Base-by-base conservation (phyloP, 805 yeast genomes). In the Brettanomyces naardenensis region DNA sequence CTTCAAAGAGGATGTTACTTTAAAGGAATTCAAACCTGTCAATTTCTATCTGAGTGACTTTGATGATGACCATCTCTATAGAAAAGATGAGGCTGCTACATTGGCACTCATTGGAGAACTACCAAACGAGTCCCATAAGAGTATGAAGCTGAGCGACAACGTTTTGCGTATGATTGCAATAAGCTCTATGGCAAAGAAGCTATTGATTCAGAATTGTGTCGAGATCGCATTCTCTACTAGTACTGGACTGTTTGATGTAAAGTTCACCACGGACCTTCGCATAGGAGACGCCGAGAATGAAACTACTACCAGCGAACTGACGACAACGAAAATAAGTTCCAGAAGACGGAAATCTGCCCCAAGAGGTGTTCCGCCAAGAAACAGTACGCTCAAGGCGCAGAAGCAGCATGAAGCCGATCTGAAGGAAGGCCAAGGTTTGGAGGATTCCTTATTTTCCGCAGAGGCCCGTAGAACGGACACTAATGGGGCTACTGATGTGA, bases 1-100 rank as follows among this genome's bases (percentile, higher is more conserved):
- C 38, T 81, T 80, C 51, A 58, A 64, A 32, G 90, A 83, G 49
- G 92, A 82, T 58, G 75, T 80, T 11, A 57, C 65, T 18, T 61
- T 77, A 45, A 74, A 73, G 42, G 88, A 79, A 43, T 80, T 77
- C 48, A 59, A 65, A 21, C 71, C 80, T 4, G 62, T 82, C 14
- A 69, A 69, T 19, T 68, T 62, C 44, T 69, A 67, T 37, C 64
- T 80, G 39, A 68, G 66, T 36, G 89, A 80, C 51, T 81, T 80
- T 46, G 65, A 78, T 44, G 88, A 81, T 48, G 62, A 60, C 22
- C 61, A 59, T 33, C 56, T 75, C 20, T 70, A 72, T 25, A 59
- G 46, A 21, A 52, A 49, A 25, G 50, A 54, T 25, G 58, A 54
- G 32, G 38, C 40, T 4, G 51, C 58, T 3, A 52, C 53, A 27